Percentiles rank a stretch among this genome's conserved stretches.
Evolutionary conservation across 768 basidiomycete species (phyloP).

Genomic region (Tricholoma furcatifolium): DNA sequence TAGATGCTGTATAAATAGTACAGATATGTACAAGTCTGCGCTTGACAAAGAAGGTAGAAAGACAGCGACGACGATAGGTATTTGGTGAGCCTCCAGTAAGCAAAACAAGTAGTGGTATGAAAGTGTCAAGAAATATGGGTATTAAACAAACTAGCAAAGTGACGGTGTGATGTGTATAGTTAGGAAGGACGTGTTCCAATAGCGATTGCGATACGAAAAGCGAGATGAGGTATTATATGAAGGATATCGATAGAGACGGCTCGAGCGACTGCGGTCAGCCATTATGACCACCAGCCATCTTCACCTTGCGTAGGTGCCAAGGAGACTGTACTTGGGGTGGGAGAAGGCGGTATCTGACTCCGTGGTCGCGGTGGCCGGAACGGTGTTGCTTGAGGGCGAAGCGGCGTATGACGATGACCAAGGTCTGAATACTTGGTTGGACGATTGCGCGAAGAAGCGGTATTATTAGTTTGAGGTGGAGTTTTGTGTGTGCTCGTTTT

Average conservation of each 20-base stretch:
- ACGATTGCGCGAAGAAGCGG: constrained; percentile 34
- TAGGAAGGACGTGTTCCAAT: constrained; percentile 1
- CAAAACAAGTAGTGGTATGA: constrained; percentile 9
- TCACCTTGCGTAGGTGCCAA: constrained; percentile 65
- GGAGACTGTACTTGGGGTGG: constrained; percentile 76
- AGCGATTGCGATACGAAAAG: constrained; percentile 9
- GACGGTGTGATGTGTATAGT: neutral
- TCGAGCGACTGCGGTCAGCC: neutral
- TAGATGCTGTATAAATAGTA: too few relatives aligned
- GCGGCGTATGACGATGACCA: constrained; percentile 36
- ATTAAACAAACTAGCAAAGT: neutral
- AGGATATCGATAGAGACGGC: neutral
- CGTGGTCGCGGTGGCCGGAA: constrained; percentile 25
- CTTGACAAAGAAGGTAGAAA: neutral
- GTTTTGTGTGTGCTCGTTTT: constrained; percentile 27
- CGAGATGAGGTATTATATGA: neutral
- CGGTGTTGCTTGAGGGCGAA: constrained; percentile 20
- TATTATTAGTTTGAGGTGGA: constrained; percentile 16
- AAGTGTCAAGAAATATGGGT: neutral
- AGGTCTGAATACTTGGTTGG: constrained; percentile 27
- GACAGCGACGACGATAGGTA: neutral
- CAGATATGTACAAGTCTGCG: constrained; percentile 5
- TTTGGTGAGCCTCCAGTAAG: neutral
- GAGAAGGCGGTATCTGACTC: constrained; percentile 49
- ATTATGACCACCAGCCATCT: constrained; percentile 79